Evolutionary conservation across 352 stramenopile species (phyloP), one percentile per base, ranked within the genome.

Genomic region (Phytophthora cajani): DNA sequence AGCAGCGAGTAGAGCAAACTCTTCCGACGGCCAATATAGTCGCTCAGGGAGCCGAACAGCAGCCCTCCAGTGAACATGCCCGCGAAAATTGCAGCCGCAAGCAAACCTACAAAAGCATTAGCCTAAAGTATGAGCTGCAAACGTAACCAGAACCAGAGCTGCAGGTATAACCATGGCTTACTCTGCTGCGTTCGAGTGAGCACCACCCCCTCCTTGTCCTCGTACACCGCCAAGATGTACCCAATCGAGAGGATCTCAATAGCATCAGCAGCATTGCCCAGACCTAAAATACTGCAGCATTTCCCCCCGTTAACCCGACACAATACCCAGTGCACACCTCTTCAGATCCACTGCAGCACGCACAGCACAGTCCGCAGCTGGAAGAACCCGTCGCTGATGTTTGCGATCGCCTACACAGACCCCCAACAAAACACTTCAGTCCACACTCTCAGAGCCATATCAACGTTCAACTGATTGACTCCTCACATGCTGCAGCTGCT

Each of bases 221-320:
- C 77, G 56, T 94, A 93, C 14, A 92, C 88, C 0, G 85, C 83
- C 46, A 98, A 69, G 67, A 98, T 97, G 80, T 97, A 98, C 19
- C 91, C 91, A 49, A 97, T 96, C 2, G 87, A 90, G 8, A 97
- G 84, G 68, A 97, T 95, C 75, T 98, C 92, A 30, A 97, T 93
- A 2, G 92, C 92, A 58, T 98, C 92, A 0, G 90, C 90, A 1
- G 89, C 92, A 71, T 97, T 98, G 2, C 85, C 92, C 16, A 93
- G 69, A 2, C 86, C 88, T 17, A 95, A 66, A 69, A 94, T 94
- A 16, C 84, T 94, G 69, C 32, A 56, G 11, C 17, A 62, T 11
- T 50, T 21, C 16, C 42, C 16, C 42, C 32, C 23, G 19, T 46
- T 49, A 46, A 25, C 21, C 49, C 57, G 0, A 52, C 21, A 25